These are phyloP conservation scores for Paraphoma sp. DNA, from an alignment of 2,329 filamentous ascomycete species.

Conservation along the genomic window DNA sequence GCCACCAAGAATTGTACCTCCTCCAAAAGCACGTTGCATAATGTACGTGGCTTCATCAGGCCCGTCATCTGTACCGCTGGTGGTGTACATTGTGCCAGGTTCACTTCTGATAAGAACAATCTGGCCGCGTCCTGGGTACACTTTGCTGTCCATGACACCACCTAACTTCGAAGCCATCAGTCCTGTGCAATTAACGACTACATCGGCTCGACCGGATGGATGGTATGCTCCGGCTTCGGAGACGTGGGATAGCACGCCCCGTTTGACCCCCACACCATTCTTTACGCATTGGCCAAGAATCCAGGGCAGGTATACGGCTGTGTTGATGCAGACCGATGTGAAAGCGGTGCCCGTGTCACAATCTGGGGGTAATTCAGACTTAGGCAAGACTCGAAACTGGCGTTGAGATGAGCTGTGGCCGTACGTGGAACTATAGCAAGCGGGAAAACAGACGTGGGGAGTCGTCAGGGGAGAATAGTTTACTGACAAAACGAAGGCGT, in stretches of 20 bases:
- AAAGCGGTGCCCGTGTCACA: constrained; percentile 78
- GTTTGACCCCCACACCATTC: constrained; percentile 67
- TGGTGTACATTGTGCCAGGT: constrained; percentile 70
- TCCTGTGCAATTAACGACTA: constrained; percentile 87
- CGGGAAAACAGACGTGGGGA: too few species aligned
- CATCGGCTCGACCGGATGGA: constrained; percentile 63
- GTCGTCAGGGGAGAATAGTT: too few species aligned
- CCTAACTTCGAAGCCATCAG: constrained; percentile 77
- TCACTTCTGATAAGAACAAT: constrained; percentile 84
- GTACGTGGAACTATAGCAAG: too few species aligned
- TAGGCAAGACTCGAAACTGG: constrained; percentile 67
- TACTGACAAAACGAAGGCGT: too few species aligned
- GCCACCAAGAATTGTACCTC: constrained; percentile 86
- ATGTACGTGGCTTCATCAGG: constrained; percentile 76
- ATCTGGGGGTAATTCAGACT: constrained; percentile 63
- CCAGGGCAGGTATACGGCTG: constrained; percentile 85
- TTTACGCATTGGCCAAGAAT: constrained; percentile 80
- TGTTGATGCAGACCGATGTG: constrained; percentile 90
- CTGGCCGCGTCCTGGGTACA: constrained; percentile 83
- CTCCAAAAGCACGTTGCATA: constrained; percentile 78
- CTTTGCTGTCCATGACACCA: constrained; percentile 76
- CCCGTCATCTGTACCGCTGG: constrained; percentile 76
- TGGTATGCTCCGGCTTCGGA: constrained; percentile 70
- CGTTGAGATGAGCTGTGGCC: too few species aligned
- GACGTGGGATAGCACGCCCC: constrained; percentile 67